phyloP scores from a whole-genome alignment of 192 early-diverging fungal genomes.

The Coemansia sp. region DNA sequence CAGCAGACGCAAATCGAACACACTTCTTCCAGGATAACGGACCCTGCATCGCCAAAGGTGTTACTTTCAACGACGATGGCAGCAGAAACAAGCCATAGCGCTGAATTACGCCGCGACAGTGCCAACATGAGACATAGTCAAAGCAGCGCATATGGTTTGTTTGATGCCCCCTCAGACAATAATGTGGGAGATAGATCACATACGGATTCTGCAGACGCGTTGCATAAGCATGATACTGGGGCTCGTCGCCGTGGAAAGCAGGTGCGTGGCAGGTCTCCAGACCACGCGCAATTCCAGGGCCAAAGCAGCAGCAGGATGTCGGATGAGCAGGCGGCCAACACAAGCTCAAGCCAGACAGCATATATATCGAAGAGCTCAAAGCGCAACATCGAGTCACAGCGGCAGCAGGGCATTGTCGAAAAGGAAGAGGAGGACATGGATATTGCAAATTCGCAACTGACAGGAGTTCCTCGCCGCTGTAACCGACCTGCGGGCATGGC shows the following conservation, averaged over 20 bases:
- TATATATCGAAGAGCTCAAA: slow-evolving; percentile 32
- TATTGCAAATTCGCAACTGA: slow-evolving; percentile 34
- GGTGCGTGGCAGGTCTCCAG: background rate
- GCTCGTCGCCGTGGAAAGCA: background rate
- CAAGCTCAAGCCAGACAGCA: background rate
- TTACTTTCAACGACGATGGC: background rate
- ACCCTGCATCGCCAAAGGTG: background rate
- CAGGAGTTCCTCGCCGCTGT: slow-evolving; percentile 37
- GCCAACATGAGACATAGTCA: background rate
- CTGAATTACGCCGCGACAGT: background rate
- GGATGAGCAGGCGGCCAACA: slow-evolving; percentile 1
- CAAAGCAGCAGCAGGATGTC: slow-evolving; percentile 6
- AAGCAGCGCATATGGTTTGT: background rate
- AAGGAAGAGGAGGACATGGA: slow-evolving; percentile 45
- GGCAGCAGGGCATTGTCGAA: slow-evolving; percentile 53
- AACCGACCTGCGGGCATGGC: slow-evolving; percentile 40
- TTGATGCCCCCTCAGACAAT: background rate
- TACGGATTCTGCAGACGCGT: background rate
- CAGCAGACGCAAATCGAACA: background rate
- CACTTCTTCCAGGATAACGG: background rate
- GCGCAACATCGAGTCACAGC: slow-evolving; percentile 53
- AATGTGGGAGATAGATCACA: background rate
- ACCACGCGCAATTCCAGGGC: background rate
- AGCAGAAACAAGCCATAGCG: background rate
- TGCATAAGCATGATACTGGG: background rate